Evolutionary conservation across 495 filamentous ascomycete genomes (phyloP).

Genomic region (Pseudoneurospora amorphoporcata): DNA sequence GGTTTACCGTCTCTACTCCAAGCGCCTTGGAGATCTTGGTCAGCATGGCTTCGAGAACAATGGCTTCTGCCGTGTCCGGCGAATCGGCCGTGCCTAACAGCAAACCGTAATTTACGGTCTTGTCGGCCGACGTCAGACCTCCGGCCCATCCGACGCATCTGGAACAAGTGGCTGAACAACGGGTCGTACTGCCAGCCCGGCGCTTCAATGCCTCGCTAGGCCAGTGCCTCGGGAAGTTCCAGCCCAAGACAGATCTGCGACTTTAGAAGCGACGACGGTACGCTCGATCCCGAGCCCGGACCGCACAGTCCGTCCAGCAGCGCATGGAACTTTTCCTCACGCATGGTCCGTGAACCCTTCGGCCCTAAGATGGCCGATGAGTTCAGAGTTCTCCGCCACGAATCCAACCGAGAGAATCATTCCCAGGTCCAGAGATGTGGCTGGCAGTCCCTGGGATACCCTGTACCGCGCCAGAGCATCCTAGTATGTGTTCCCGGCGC

Average conservation of each 20-base stretch:
- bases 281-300: neutral
- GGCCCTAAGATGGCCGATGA: conserved; percentile 13
- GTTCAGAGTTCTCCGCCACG: conserved; percentile 16
- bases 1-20: conserved; percentile 15
- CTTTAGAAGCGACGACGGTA: neutral
- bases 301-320: conserved; percentile 9
- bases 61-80: conserved; percentile 5
- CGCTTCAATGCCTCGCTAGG: conserved; percentile 13
- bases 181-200: conserved; percentile 26
- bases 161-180: conserved; percentile 19
- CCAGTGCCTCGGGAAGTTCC: conserved; percentile 17
- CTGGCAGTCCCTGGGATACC: conserved; percentile 21
- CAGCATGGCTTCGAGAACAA: conserved; percentile 18
- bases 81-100: neutral
- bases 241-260: conserved; percentile 20
- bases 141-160: conserved; percentile 1
- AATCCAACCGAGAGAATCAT: conserved; percentile 28
- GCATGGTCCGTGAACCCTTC: conserved; percentile 13
- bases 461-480: conserved; percentile 37
- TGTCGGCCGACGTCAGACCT: neutral
- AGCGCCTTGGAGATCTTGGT: conserved; percentile 19
- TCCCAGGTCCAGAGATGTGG: conserved; percentile 39
- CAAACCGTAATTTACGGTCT: neutral
- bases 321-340: conserved; percentile 24
- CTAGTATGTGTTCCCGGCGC: conserved; percentile 48